phyloP scores from a whole-genome alignment of 768 basidiomycete species.

The Lactifluus echinatus region DNA sequence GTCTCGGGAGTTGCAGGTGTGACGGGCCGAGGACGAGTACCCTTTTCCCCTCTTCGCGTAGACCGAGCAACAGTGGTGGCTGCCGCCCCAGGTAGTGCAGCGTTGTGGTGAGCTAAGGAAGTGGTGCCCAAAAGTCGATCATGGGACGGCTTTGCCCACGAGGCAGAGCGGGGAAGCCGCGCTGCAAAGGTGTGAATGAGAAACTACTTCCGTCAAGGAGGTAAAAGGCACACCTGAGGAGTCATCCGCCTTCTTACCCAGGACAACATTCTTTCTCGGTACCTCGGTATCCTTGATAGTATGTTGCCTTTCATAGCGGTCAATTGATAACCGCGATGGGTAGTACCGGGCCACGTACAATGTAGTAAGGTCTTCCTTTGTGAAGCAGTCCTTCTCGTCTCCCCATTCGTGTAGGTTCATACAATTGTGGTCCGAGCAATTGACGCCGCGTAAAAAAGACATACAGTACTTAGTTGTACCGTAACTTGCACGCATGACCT shows the following conservation, averaged over 20 bases:
- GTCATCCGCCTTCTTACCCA: conserved; percentile 51
- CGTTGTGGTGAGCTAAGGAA: conserved; percentile 25
- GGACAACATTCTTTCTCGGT: conserved; percentile 39
- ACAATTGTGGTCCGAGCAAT: conserved; percentile 83
- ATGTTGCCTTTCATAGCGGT: conserved; percentile 56
- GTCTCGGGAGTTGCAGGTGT: conserved; percentile 26
- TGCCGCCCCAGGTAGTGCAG: conserved; percentile 6
- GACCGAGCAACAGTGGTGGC: conserved; percentile 9
- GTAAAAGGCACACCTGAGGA: conserved; percentile 12
- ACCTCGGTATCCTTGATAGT: conserved; percentile 86
- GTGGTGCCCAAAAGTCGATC: conserved; percentile 20
- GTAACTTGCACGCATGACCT: conserved; percentile 87
- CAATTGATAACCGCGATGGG: conserved; percentile 4
- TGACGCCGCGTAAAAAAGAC: conserved; percentile 77
- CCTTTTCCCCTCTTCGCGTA: conserved; percentile 19
- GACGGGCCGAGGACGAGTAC: conserved; percentile 35
- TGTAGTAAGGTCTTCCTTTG: conserved; percentile 91
- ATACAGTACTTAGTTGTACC: conserved; percentile 99
- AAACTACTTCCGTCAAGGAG: not conserved
- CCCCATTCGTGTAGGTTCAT: conserved; percentile 98
- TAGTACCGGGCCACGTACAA: conserved; percentile 43
- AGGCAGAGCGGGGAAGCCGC: conserved; percentile 52
- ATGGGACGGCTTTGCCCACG: conserved; percentile 33
- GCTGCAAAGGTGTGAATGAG: conserved; percentile 22
- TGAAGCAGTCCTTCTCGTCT: conserved; percentile 95